Evolutionary conservation across 129 eudicot species (phyloP).

Genomic region (Escallonia rubra): DNA sequence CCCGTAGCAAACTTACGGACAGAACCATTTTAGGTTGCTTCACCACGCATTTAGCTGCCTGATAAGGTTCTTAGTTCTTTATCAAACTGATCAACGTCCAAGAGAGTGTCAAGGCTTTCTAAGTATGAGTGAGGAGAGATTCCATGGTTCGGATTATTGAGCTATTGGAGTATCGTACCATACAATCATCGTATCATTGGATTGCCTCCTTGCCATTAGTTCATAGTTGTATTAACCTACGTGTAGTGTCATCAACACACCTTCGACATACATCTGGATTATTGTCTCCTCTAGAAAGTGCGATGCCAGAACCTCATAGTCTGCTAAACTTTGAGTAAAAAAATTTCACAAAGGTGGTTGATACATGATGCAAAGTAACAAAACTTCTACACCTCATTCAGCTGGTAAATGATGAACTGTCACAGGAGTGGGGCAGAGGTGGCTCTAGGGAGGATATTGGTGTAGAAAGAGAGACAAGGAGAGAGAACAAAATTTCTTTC

Average conservation of each 20-base stretch:
- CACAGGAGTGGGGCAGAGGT: constrained; percentile 18
- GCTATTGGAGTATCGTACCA: constrained; percentile 31
- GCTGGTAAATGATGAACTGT: constrained; percentile 16
- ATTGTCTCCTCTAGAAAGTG: constrained; percentile 46
- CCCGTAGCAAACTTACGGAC: neutral
- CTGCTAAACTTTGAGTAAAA: constrained; percentile 24
- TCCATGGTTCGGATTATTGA: constrained; percentile 2
- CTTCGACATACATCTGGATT: constrained; percentile 10
- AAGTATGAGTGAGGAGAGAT: rapidly evolving
- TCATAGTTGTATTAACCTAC: constrained; percentile 9
- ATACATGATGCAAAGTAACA: too few species aligned
- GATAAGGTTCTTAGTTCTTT: constrained; percentile 5
- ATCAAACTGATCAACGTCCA: constrained; percentile 7
- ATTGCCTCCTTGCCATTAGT: constrained; percentile 34
- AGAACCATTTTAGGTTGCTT: neutral
- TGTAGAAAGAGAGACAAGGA: constrained; percentile 17
- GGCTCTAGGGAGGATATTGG: constrained; percentile 13
- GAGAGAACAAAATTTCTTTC: too few species aligned
- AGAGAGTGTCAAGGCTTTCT: neutral
- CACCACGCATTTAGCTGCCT: neutral
- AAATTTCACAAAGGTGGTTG: too few species aligned
- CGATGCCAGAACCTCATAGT: constrained; percentile 17
- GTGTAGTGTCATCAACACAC: constrained; percentile 20
- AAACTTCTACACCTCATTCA: neutral
- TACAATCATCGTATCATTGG: constrained; percentile 19